Evolutionary conservation across 2,329 filamentous ascomycete genomes (phyloP).

Genomic region (Ambrosiella cleistominuta): DNA sequence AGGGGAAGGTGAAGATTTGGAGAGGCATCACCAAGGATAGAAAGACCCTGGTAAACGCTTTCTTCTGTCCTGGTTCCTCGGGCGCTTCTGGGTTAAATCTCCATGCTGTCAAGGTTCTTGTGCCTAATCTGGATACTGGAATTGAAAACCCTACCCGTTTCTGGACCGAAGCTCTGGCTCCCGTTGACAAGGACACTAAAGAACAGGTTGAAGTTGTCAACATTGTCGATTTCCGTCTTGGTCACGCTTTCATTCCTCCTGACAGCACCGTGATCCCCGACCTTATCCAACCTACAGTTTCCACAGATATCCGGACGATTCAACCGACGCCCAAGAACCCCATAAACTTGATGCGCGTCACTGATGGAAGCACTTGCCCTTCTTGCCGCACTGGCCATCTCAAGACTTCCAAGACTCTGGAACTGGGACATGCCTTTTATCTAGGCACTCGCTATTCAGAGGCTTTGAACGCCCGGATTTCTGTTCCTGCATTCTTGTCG

Average conservation of each 20-base stretch:
- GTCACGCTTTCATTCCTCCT: not conserved
- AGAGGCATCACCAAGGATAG: constrained; percentile 50
- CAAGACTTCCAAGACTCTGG: constrained; percentile 54
- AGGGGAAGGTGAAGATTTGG: constrained; percentile 26
- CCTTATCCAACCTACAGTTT: not conserved
- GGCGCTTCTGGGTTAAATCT: constrained; percentile 25
- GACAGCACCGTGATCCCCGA: not conserved
- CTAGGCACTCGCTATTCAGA: constrained; percentile 76
- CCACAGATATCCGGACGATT: not conserved
- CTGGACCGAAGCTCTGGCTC: constrained; percentile 28
- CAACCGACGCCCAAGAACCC: not conserved
- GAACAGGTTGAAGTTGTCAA: constrained; percentile 16
- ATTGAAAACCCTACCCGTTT: constrained; percentile 40
- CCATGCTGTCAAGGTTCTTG: constrained; percentile 45
- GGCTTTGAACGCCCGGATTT: constrained; percentile 49
- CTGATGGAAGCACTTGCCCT: constrained; percentile 54
- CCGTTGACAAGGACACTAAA: constrained; percentile 11
- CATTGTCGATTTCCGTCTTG: constrained; percentile 19
- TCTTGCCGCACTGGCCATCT: constrained; percentile 48
- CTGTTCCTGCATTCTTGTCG: constrained; percentile 17
- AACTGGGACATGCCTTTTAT: constrained; percentile 89
- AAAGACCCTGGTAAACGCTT: constrained; percentile 50
- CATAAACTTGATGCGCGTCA: constrained; percentile 47
- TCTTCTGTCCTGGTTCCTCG: constrained; percentile 32
- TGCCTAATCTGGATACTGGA: constrained; percentile 53